These are phyloP conservation scores for Ballota nigra DNA, from an alignment of 257 asterid species.

Conservation along the genomic window DNA sequence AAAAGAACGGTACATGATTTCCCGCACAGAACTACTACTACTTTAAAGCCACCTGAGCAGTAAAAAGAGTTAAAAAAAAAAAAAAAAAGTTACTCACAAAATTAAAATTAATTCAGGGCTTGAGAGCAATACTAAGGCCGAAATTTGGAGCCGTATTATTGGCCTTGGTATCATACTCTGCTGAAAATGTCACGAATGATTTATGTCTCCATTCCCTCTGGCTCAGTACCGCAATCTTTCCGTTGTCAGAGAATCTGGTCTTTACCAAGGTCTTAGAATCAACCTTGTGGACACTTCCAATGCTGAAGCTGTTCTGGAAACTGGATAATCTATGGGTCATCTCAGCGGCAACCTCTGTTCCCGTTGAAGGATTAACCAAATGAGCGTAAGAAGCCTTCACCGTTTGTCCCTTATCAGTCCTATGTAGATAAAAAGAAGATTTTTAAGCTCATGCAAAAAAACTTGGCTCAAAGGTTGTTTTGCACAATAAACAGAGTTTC, in stretches of 20 bases:
- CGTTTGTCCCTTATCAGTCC: slow-evolving; percentile 80
- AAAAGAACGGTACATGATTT: slow-evolving; percentile 30
- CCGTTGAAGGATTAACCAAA: slow-evolving; percentile 44
- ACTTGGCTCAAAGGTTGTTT: not conserved
- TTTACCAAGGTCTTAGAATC: slow-evolving; percentile 63
- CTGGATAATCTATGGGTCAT: slow-evolving; percentile 65
- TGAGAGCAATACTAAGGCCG: slow-evolving; percentile 70
- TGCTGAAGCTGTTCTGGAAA: slow-evolving; percentile 62
- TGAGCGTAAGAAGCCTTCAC: slow-evolving; percentile 79
- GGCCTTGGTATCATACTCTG: slow-evolving; percentile 70
- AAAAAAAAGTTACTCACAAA: slow-evolving; percentile 15
- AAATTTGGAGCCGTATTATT: slow-evolving; percentile 48
- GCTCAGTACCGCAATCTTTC: slow-evolving; percentile 60
- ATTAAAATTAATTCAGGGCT: slow-evolving; percentile 50
- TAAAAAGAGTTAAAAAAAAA: slow-evolving; percentile 12
- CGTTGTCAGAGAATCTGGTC: slow-evolving; percentile 66
- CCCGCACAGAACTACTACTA: slow-evolving; percentile 28
- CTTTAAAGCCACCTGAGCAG: slow-evolving; percentile 24
- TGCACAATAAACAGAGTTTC: not conserved
- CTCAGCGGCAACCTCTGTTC: slow-evolving; percentile 81
- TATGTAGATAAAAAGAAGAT: slow-evolving; percentile 15
- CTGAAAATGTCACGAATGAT: slow-evolving; percentile 69
- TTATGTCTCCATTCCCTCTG: slow-evolving; percentile 88
- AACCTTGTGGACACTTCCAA: slow-evolving; percentile 60
- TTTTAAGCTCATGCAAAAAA: not conserved